Evolutionary conservation across 2,329 filamentous ascomycete species (phyloP).

Genomic region (Botrytis hyacinthi): DNA sequence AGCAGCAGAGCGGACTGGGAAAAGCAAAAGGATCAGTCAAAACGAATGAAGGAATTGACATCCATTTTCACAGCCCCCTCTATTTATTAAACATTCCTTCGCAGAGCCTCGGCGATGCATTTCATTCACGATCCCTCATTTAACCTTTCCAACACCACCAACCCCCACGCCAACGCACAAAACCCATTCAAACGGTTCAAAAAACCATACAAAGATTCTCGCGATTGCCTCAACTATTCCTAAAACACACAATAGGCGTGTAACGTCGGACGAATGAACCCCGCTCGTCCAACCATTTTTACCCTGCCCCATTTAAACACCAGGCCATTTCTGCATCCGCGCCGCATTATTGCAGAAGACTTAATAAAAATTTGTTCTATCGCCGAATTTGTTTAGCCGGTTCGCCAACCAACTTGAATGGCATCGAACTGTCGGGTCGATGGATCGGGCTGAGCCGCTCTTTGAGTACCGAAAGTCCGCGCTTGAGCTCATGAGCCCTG

Average conservation of each 20-base stretch:
- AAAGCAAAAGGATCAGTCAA: neutral
- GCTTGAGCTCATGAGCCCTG: neutral
- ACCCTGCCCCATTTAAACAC: neutral
- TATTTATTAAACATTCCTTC: neutral
- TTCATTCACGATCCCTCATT: neutral
- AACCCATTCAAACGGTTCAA: neutral
- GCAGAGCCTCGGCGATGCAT: neutral
- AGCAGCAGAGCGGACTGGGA: neutral
- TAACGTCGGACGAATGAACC: neutral
- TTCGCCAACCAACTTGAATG: neutral
- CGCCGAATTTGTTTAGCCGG: neutral
- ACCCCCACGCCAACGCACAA: neutral
- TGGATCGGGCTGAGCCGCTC: neutral
- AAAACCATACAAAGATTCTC: neutral
- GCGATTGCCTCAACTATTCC: neutral
- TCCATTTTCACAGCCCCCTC: neutral
- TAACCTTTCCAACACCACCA: neutral
- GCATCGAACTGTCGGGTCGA: slow-evolving; percentile 4
- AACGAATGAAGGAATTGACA: neutral
- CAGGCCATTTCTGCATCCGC: neutral
- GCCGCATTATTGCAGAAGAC: neutral
- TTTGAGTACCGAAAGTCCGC: neutral
- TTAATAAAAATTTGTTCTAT: neutral
- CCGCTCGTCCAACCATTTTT: neutral
- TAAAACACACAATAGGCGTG: neutral